These are phyloP conservation scores for Mariannaea sp. DNA, from an alignment of 2,329 filamentous ascomycete species.

Conservation along the genomic window DNA sequence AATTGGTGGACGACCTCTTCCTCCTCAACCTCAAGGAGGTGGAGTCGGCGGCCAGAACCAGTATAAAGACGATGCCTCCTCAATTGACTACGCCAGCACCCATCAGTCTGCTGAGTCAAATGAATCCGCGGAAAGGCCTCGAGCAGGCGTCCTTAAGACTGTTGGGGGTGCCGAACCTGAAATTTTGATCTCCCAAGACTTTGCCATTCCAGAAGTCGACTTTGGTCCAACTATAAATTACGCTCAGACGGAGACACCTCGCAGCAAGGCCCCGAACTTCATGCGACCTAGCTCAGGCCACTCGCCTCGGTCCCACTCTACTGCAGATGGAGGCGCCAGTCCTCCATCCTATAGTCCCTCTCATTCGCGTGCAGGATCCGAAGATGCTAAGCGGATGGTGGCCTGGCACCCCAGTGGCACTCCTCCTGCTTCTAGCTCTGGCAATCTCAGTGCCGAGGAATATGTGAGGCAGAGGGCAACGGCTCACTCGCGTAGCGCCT, in stretches of 20 bases:
- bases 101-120: conserved; percentile 32
- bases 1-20: conserved; percentile 33
- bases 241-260: conserved; percentile 38
- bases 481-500: conserved; percentile 63
- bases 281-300: conserved; percentile 18
- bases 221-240: conserved; percentile 86
- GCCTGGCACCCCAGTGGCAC: conserved; percentile 78
- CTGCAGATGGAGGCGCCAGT: conserved; percentile 35
- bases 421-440: conserved; percentile 51
- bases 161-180: conserved; percentile 61
- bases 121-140: conserved; percentile 64
- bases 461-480: conserved; percentile 79
- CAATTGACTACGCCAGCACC: conserved; percentile 33
- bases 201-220: conserved; percentile 74
- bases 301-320: conserved; percentile 41
- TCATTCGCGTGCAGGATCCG: conserved; percentile 54
- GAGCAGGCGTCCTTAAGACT: conserved; percentile 80
- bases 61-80: conserved; percentile 65
- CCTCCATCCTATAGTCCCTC: conserved; percentile 33
- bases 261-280: conserved; percentile 39
- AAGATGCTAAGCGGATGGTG: conserved; percentile 67
- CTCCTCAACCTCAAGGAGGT: conserved; percentile 33
- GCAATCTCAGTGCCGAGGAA: conserved; percentile 75
- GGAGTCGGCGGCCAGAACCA: conserved; percentile 48
- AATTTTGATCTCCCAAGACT: conserved; percentile 38